phyloP scores from a whole-genome alignment of 768 basidiomycete genomes.

The Exidia glandulosa region DNA sequence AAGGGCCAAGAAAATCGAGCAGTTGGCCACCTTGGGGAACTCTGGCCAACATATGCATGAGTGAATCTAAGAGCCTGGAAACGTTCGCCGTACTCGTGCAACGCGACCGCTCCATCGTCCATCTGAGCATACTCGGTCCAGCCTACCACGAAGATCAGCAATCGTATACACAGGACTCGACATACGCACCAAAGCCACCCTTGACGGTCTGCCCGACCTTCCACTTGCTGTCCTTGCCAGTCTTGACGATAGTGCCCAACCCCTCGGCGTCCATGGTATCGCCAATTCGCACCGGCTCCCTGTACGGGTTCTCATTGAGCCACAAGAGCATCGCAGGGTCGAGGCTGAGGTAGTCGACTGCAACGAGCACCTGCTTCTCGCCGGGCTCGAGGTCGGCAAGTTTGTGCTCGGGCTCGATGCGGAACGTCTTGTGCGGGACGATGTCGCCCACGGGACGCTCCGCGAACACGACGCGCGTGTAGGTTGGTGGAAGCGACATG shows the following conservation, averaged over 20 bases:
- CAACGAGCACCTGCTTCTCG: conserved; percentile 53
- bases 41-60: conserved; percentile 20
- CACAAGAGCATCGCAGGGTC: conserved; percentile 88
- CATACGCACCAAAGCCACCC: conserved; percentile 44
- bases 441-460: conserved; percentile 62
- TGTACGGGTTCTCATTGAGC: conserved; percentile 59
- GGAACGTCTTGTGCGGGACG: conserved; percentile 58
- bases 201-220: conserved; percentile 59
- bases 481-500: conserved; percentile 18
- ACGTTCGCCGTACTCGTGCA: conserved; percentile 38
- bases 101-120: conserved; percentile 38
- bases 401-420: conserved; percentile 21
- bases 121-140: conserved; percentile 69
- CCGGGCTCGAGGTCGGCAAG: conserved; percentile 13
- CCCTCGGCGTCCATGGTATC: conserved; percentile 65
- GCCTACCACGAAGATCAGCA: conserved; percentile 27
- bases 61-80: neutral
- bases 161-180: neutral
- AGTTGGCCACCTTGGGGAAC: conserved; percentile 46
- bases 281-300: conserved; percentile 62
- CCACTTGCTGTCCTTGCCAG: conserved; percentile 42
- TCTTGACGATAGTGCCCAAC: conserved; percentile 49
- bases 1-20: conserved; percentile 71
- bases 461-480: conserved; percentile 63
- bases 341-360: conserved; percentile 65